Evolutionary conservation across 2,329 filamentous ascomycete species (phyloP).

Genomic region (Amauroascus niger): DNA sequence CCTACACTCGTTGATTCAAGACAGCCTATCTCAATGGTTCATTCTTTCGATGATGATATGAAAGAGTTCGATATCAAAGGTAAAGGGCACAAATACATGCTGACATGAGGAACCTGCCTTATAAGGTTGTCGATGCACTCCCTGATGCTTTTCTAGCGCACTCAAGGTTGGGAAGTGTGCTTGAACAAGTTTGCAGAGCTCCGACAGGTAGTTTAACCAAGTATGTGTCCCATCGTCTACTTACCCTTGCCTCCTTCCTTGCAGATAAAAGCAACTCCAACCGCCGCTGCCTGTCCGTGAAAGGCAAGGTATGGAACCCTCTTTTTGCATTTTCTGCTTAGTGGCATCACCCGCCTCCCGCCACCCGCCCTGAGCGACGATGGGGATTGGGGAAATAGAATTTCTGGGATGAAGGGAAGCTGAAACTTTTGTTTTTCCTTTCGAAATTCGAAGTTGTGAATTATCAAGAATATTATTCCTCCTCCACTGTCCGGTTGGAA

Average conservation of each 20-base stretch:
- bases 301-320: background rate
- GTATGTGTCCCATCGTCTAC: too few relatives aligned
- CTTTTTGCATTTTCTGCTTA: background rate
- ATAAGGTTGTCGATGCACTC: constrained; percentile 1
- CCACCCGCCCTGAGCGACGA: background rate
- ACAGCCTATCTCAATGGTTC: too few relatives aligned
- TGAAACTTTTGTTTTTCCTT: background rate
- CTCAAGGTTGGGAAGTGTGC: background rate
- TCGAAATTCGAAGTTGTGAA: too few relatives aligned
- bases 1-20: too few relatives aligned
- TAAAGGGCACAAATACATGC: background rate
- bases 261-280: constrained; percentile 8
- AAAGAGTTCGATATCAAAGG: background rate
- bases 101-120: background rate
- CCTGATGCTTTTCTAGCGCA: background rate
- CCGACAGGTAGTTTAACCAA: too few relatives aligned
- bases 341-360: constrained; percentile 8
- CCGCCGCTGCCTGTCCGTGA: background rate
- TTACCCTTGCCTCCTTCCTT: constrained; percentile 7
- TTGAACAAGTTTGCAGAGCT: background rate
- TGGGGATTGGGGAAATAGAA: background rate
- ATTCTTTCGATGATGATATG: too few relatives aligned
- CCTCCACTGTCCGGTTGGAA: too few relatives aligned
- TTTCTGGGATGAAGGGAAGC: too few relatives aligned
- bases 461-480: too few relatives aligned